Conservation (phyloP, 768 basidiomycete species). For the Tricholomella constricta region DNA sequence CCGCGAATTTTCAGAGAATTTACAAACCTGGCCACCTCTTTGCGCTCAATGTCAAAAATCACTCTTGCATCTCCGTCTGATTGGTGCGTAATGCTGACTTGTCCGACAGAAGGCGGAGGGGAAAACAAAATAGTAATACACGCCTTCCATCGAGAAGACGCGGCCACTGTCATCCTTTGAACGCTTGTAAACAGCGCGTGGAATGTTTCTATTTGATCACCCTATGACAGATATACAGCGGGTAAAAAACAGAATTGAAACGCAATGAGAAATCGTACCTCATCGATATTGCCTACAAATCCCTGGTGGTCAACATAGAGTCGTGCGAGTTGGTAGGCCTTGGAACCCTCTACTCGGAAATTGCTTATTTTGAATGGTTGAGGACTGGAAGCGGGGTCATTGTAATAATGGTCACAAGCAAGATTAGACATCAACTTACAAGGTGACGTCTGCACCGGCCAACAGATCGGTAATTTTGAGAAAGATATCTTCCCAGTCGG, state of each 20-base stretch:
- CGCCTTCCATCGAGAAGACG: conserved; percentile 23
- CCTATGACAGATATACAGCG: conserved; percentile 18
- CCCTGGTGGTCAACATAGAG: conserved; percentile 53
- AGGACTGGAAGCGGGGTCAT: conserved; percentile 41
- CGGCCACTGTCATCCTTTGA: conserved; percentile 23
- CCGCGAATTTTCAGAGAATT: conserved; percentile 44
- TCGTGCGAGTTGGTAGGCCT: conserved; percentile 40
- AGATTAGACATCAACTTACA: conserved; percentile 38
- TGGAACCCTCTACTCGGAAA: conserved; percentile 36
- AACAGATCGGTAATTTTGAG: conserved; percentile 49
- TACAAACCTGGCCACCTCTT: conserved; percentile 39
- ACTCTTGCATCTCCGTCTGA: conserved; percentile 25
- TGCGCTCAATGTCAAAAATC: conserved; percentile 39
- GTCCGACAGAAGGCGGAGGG: conserved; percentile 42
- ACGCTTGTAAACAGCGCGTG: conserved; percentile 43
- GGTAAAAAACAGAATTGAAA: neutral
- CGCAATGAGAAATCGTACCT: conserved; percentile 25
- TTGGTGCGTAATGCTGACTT: conserved; percentile 20
- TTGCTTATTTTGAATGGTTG: conserved; percentile 54
- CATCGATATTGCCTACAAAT: conserved; percentile 53
- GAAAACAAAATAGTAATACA: conserved; percentile 33
- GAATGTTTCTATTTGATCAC: conserved; percentile 53
- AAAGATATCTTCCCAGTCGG: conserved; percentile 57
- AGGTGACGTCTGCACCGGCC: conserved; percentile 45
- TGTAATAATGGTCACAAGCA: neutral